Base-by-base conservation (phyloP, 441 rosid species). In the Geranium incanum region DNA sequence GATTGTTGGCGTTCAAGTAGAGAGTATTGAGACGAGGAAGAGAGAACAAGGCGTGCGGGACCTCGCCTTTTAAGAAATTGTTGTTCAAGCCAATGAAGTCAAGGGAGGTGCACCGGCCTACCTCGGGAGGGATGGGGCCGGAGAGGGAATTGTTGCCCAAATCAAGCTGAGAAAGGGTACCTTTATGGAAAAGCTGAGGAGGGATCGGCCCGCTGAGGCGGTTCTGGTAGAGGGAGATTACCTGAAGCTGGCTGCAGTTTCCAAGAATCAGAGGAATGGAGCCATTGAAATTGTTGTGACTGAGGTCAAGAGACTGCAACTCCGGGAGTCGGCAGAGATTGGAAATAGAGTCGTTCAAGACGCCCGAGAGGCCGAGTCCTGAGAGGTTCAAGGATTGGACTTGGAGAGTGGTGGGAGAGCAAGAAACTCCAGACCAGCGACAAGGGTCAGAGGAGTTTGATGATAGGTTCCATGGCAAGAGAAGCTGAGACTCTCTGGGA, bases 231-330 rank as follows among this genome's bases (percentile, higher is more conserved):
- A 83, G 82, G 71, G 68, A 72, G 71, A 83, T 48, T 41, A 76
- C 69, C 28, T 38, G 62, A 45, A 81, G 77, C 15, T 76, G 75
- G 33, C 78, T 59, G 52, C 82, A 83, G 67, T 63, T 69, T 7
- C 73, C 82, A 57, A 83, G 84, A 69, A 66, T 48, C 18, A 12
- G 66, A 15, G 86, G 86, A 50, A 81, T 41, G 38, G 21, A 43
- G 4, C 82, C 86, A 15, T 78, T 76, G 75, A 83, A 80, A 45
- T 70, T 68, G 77, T 83, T 83, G 73, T 75, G 81, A 55, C 84
- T 79, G 64, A 81, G 84, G 63, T 83, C 84, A 70, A 81, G 79
- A 33, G 78, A 78, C 16, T 45, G 28, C 73, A 83, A 43, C 15
- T 16, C 16, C 7, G 66, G 23, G 65, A 78, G 80, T 21, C 48